Percentiles rank a stretch among this genome's conserved stretches.
Conservation (phyloP, 2,329 filamentous ascomycete genomes). For the Aspergillus uvarum region DNA sequence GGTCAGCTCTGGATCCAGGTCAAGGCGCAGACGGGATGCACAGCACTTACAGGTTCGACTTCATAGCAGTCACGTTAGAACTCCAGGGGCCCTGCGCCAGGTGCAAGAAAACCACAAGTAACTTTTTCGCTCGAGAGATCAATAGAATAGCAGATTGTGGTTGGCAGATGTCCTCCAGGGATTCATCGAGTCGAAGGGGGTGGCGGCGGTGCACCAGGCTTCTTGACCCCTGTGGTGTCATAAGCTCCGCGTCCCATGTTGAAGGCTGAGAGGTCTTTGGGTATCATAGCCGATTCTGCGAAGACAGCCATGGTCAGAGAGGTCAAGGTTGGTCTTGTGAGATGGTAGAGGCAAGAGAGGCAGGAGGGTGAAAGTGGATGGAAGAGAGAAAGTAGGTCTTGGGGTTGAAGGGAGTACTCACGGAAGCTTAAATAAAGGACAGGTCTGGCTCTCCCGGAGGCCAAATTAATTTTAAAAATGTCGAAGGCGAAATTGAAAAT, state of each 20-base stretch:
- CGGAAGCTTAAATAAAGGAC: constrained; percentile 18
- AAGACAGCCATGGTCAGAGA: constrained; percentile 33
- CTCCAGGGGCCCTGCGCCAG: constrained; percentile 28
- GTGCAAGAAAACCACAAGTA: constrained; percentile 22
- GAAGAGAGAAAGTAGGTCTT: constrained; percentile 1
- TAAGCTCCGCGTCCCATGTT: constrained; percentile 55
- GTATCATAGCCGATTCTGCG: constrained; percentile 42
- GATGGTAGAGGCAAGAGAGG: constrained; percentile 8
- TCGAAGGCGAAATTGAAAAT: constrained; percentile 9
- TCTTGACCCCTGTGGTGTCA: constrained; percentile 53
- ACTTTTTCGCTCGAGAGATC: constrained; percentile 22
- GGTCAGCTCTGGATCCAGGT: constrained; percentile 15
- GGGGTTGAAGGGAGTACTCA: constrained; percentile 16
- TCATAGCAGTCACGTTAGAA: constrained; percentile 28
- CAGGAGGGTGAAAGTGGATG: neutral
- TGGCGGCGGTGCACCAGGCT: constrained; percentile 47
- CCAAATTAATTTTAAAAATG: neutral
- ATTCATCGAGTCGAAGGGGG: constrained; percentile 33
- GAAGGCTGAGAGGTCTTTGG: constrained; percentile 41
- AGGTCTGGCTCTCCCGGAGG: neutral
- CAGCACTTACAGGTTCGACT: constrained; percentile 29
- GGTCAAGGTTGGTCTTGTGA: neutral
- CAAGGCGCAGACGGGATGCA: constrained; percentile 9
- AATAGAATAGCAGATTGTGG: constrained; percentile 20
- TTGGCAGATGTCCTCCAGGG: constrained; percentile 21